Percentiles rank a stretch among this genome's conserved stretches.
phyloP scores from a whole-genome alignment of 164 flowering plant genomes.

The Litsea cubeba region DNA sequence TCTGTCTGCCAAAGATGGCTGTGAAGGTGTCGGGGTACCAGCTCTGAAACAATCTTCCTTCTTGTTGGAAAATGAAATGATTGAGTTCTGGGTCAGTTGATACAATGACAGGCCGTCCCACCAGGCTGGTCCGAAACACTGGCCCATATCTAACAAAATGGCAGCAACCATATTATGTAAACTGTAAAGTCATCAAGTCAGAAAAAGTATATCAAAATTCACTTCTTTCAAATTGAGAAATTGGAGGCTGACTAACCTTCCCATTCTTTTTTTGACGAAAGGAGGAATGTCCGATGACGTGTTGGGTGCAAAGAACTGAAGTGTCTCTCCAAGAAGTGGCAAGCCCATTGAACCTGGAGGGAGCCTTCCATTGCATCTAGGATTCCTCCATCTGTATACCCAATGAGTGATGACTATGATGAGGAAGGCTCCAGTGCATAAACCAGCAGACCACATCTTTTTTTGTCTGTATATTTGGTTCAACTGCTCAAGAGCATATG shows the following conservation, averaged over 20 bases:
- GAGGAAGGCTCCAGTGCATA: slow-evolving; percentile 21
- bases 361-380: slow-evolving; percentile 28
- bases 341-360: slow-evolving; percentile 44
- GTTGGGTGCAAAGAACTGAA: slow-evolving; percentile 34
- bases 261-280: slow-evolving; percentile 29
- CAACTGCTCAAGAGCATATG: not conserved
- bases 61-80: slow-evolving; percentile 35
- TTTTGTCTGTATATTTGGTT: not conserved
- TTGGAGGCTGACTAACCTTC: slow-evolving; percentile 19
- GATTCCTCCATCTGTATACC: slow-evolving; percentile 38
- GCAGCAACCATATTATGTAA: slow-evolving; percentile 1
- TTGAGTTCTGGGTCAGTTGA: slow-evolving; percentile 39
- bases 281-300: slow-evolving; percentile 28
- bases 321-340: slow-evolving; percentile 37
- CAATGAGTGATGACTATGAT: slow-evolving; percentile 24
- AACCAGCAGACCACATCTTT: slow-evolving; percentile 22
- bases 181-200: not conserved
- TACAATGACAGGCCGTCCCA: slow-evolving; percentile 31
- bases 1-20: slow-evolving; percentile 26
- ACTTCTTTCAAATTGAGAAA: not conserved
- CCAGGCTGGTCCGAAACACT: slow-evolving; percentile 31
- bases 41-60: slow-evolving; percentile 32
- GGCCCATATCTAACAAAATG: slow-evolving; percentile 28
- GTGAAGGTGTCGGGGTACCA: slow-evolving; percentile 39
- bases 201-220: not conserved